These are phyloP conservation scores for Nakazawaea pomicola DNA, from an alignment of 805 yeast genomes.

Conservation along the genomic window DNA sequence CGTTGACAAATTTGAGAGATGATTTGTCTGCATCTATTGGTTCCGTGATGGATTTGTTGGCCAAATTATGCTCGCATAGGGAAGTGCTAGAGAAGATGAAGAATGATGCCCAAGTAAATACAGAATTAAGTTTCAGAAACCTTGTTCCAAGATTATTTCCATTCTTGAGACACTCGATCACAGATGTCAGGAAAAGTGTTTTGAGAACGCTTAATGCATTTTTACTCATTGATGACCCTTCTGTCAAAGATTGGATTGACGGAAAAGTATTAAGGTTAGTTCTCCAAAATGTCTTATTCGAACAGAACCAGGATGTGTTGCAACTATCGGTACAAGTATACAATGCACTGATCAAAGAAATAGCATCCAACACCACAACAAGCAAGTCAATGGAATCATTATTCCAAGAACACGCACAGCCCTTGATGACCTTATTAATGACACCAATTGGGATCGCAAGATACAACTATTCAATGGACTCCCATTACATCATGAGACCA, in stretches of 20 bases:
- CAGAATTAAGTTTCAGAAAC: constrained; percentile 56
- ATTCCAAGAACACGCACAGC: constrained; percentile 52
- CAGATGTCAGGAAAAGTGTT: constrained; percentile 87
- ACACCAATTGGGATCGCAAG: constrained; percentile 96
- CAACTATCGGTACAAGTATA: constrained; percentile 61
- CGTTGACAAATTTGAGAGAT: constrained; percentile 78
- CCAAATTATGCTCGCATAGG: constrained; percentile 78
- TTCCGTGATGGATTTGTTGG: constrained; percentile 89
- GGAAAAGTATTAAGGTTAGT: constrained; percentile 68
- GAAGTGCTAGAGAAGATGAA: constrained; percentile 73
- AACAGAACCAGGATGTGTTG: constrained; percentile 75
- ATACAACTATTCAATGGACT: constrained; percentile 79
- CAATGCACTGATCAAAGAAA: constrained; percentile 45
- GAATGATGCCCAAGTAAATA: constrained; percentile 46
- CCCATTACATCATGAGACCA: constrained; percentile 70
- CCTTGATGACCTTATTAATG: constrained; percentile 64
- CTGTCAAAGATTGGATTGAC: constrained; percentile 66
- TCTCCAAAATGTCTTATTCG: constrained; percentile 84
- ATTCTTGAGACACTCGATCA: constrained; percentile 87
- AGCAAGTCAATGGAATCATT: constrained; percentile 40
- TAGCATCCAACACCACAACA: constrained; percentile 15
- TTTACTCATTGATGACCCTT: constrained; percentile 43
- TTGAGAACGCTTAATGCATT: constrained; percentile 77
- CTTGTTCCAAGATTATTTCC: constrained; percentile 92
- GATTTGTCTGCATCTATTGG: constrained; percentile 95